These are phyloP conservation scores for Leucosporidium creatinivorum DNA, from an alignment of 768 basidiomycete species.

Conservation along the genomic window DNA sequence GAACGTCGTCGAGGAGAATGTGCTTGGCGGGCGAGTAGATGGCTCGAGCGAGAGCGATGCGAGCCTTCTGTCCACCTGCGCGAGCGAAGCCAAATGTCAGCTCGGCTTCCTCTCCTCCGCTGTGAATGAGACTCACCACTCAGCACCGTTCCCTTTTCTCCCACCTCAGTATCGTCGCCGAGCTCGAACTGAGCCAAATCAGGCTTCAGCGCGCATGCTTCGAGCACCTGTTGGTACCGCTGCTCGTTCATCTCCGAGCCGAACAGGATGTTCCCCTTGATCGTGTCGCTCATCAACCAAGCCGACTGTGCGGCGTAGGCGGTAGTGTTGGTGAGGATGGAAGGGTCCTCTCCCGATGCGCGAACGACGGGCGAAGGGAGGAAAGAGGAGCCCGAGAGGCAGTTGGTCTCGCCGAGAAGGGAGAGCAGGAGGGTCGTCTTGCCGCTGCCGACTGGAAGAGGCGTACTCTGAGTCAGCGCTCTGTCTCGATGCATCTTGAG, in stretches of 20 bases:
- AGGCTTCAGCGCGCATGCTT: slow-evolving; percentile 64
- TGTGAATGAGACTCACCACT: slow-evolving; percentile 6
- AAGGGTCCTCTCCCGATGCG: slow-evolving; percentile 27
- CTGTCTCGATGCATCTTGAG: slow-evolving; percentile 57
- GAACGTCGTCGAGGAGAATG: slow-evolving; percentile 31
- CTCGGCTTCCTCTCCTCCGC: too few species aligned
- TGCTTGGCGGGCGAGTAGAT: slow-evolving; percentile 73
- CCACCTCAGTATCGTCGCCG: slow-evolving; percentile 58
- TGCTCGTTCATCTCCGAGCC: slow-evolving; percentile 55
- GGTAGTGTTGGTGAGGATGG: slow-evolving; percentile 53
- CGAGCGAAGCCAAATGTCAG: neutral
- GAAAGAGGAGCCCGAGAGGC: slow-evolving; percentile 29
- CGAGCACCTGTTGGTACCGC: slow-evolving; percentile 61
- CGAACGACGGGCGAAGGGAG: slow-evolving; percentile 32
- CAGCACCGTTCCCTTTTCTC: slow-evolving; percentile 33
- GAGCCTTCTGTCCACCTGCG: slow-evolving; percentile 25
- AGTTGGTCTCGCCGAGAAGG: slow-evolving; percentile 38
- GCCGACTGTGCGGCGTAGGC: slow-evolving; percentile 58
- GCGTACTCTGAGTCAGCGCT: slow-evolving; percentile 36
- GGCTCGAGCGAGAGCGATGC: slow-evolving; percentile 61
- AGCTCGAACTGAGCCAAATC: slow-evolving; percentile 67
- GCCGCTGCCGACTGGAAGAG: slow-evolving; percentile 26
- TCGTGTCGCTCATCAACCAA: slow-evolving; percentile 75
- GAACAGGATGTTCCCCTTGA: slow-evolving; percentile 74
- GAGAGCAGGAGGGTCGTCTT: slow-evolving; percentile 34